Conservation (phyloP, 345 rosid genomes). For the Stellera chamaejasme region DNA sequence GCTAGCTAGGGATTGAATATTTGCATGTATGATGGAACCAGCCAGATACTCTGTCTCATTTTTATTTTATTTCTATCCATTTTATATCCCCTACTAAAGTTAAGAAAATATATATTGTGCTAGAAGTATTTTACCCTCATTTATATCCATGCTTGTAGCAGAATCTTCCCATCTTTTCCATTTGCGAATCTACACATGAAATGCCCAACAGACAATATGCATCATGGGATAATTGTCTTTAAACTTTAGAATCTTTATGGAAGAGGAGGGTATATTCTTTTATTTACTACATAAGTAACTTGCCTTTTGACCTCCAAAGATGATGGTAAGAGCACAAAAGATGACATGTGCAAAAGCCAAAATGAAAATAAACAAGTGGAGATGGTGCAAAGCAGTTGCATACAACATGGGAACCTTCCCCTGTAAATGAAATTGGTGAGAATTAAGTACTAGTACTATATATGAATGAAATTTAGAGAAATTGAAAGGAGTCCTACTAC, state of each 20-base stretch:
- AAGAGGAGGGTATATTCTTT: too few relatives aligned
- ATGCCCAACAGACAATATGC: neutral
- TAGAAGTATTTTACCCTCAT: too few relatives aligned
- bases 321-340: conserved; percentile 66
- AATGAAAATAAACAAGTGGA: conserved; percentile 78
- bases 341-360: conserved; percentile 67
- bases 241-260: too few relatives aligned
- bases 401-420: conserved; percentile 62
- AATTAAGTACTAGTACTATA: too few relatives aligned
- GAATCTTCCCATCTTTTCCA: conserved; percentile 62
- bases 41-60: too few relatives aligned
- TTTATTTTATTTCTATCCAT: too few relatives aligned
- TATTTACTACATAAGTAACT: neutral
- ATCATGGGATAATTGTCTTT: too few relatives aligned
- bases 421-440: conserved; percentile 29
- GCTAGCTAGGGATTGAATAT: too few relatives aligned
- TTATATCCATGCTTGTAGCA: conserved; percentile 15
- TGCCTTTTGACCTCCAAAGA: conserved; percentile 73
- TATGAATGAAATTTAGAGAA: neutral
- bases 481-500: neutral
- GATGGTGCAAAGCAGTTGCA: conserved; percentile 60
- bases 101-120: too few relatives aligned
- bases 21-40: too few relatives aligned
- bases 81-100: too few relatives aligned
- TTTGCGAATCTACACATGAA: conserved; percentile 37